Evolutionary conservation across 2,329 filamentous ascomycete genomes (phyloP), one percentile per base, ranked within the genome.

Genomic region (Fusarium sp.): DNA sequence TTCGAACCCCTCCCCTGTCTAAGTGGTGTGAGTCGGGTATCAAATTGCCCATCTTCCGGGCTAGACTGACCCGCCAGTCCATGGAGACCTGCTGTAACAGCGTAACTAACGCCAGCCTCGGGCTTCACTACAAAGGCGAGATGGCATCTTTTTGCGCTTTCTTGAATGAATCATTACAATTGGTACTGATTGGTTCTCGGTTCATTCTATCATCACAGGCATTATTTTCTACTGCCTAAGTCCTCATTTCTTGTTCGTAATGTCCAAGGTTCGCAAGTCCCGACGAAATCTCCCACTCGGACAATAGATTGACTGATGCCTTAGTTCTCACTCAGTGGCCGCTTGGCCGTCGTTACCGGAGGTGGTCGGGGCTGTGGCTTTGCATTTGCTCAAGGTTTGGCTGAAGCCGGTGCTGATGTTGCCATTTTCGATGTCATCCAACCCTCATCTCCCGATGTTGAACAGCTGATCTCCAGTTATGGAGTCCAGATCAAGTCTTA

Each of bases 311-410:
- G 10, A 47, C 21, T n/a, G 15, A 35, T 7, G 17, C 3, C 7
- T 14, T 23, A 52, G 82, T 85, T 86, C 63, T 83, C 81, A 1
- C 73, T 86, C 6, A 78, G 81, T 61, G 83, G 82, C 18, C 81
- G 83, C 27, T 75, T 79, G 31, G 79, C 76, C 58, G 76, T 81
- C 49, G 76, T 81, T 45, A 81, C 77, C 68, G 86, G 88, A 41
- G 88, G 82, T 13, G 87, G 85, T 6, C 84, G 84, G 13, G 88
- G 88, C 1, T 90, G 90, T 70, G 88, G 88, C 37, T 84, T 84
- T 43, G 87, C 84, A 9, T 89, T 90, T 49, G 84, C 84, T 1
- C 79, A 83, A 53, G 84, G 84, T 37, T 89, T 89, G 74, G 81
- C 84, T 3, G 76, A 82, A 39, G 87, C 90, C 74, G 88, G 88